phyloP scores from a whole-genome alignment of 176 grass and related monocot species.

The Ampelocalamus luodianensis region DNA sequence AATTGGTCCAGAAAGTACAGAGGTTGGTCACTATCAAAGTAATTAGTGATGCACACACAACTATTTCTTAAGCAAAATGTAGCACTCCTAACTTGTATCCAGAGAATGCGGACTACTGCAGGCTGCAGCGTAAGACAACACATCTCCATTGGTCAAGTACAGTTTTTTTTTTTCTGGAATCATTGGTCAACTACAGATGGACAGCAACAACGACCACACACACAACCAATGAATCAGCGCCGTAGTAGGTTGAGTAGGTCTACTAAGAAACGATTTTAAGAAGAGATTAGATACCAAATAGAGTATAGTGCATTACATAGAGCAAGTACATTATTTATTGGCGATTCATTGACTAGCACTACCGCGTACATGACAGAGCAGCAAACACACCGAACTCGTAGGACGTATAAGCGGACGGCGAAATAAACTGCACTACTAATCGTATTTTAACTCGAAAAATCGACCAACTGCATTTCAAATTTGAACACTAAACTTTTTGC shows the following conservation, averaged over 20 bases:
- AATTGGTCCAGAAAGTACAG: conserved; percentile 6
- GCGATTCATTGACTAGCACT: background rate
- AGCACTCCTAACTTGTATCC: background rate
- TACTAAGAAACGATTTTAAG: background rate
- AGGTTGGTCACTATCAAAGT: conserved; percentile 28
- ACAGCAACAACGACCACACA: conserved; percentile 6
- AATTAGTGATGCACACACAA: conserved; percentile 21
- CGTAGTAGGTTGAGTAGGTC: conserved; percentile 41
- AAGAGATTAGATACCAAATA: background rate
- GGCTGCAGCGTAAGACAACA: conserved; percentile 24
- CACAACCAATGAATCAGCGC: conserved; percentile 32
- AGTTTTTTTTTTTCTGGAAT: background rate
- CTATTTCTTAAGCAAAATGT: conserved; percentile 16
- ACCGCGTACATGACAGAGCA: background rate
- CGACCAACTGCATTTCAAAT: background rate
- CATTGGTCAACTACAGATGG: conserved; percentile 26
- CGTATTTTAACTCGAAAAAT: background rate
- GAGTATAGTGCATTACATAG: background rate
- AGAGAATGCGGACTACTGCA: conserved; percentile 24
- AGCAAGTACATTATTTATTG: conserved; percentile 22
- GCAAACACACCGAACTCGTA: conserved; percentile 28
- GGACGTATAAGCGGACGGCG: conserved; percentile 12
- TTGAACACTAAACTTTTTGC: background rate
- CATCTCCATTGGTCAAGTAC: conserved; percentile 11
- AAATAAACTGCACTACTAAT: background rate